These are phyloP conservation scores for Plasmodium cynomolgi DNA, from an alignment of 169 alveolate genomes.

Conservation along the genomic window DNA sequence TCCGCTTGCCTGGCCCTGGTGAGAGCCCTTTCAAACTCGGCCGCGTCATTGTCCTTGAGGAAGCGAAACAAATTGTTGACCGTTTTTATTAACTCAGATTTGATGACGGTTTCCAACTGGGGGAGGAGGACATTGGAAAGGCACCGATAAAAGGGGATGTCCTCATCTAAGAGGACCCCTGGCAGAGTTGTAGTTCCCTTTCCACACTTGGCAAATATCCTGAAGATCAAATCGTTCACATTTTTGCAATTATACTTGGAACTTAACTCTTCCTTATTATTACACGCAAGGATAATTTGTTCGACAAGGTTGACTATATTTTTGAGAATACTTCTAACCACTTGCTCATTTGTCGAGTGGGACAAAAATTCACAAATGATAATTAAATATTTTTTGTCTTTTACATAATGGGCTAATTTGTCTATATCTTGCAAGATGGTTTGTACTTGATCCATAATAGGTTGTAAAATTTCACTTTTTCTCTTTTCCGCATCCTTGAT, in stretches of 20 bases:
- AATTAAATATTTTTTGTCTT: conserved; percentile 38
- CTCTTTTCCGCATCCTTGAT: conserved; percentile 27
- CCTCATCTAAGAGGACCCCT: not conserved
- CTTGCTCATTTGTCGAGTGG: conserved; percentile 27
- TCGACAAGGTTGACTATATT: conserved; percentile 11
- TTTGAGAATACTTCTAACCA: conserved; percentile 18
- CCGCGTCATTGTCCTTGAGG: conserved; percentile 15
- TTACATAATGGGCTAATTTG: conserved; percentile 32
- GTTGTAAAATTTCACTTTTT: conserved; percentile 59
- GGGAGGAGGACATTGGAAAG: conserved; percentile 13
- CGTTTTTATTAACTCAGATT: conserved; percentile 36
- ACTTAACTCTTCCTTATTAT: conserved; percentile 1
- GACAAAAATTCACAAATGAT: conserved; percentile 42
- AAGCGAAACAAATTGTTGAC: conserved; percentile 12
- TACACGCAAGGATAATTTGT: not conserved
- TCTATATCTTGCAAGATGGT: not conserved
- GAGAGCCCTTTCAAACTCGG: conserved; percentile 20
- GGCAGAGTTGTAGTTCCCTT: not conserved
- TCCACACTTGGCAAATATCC: not conserved
- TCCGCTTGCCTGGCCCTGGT: not conserved
- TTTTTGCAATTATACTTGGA: not conserved
- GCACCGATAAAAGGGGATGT: conserved; percentile 10
- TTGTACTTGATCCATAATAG: conserved; percentile 19
- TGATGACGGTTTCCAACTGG: conserved; percentile 23
- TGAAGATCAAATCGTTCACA: conserved; percentile 17